Evolutionary conservation across 176 grass and related monocot genomes (phyloP).

Genomic region (Carex myosuroides): DNA sequence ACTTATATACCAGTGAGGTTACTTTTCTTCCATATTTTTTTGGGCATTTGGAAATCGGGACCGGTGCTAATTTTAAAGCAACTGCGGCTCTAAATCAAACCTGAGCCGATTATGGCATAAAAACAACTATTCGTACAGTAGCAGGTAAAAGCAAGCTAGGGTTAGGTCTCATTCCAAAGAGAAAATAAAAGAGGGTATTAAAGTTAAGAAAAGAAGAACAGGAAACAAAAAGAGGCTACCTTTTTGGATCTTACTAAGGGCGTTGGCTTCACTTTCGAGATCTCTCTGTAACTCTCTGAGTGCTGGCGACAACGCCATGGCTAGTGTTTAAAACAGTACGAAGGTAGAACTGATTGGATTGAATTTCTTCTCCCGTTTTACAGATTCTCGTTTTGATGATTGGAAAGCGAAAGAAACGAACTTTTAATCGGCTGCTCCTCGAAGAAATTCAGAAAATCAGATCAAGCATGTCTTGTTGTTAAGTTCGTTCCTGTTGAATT

Average conservation of each 20-base stretch:
- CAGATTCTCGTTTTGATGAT: neutral
- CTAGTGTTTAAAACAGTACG: neutral
- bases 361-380: neutral
- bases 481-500: too few species aligned
- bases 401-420: too few species aligned
- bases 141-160: constrained; percentile 20
- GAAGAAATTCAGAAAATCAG: too few species aligned
- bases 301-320: constrained; percentile 41
- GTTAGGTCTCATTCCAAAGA: neutral
- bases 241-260: constrained; percentile 97
- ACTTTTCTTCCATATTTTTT: neutral
- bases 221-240: constrained; percentile 16
- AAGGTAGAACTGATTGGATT: neutral
- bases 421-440: too few species aligned
- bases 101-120: neutral
- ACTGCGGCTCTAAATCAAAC: neutral
- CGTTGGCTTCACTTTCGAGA: constrained; percentile 69
- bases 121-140: neutral
- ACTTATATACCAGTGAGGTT: neutral
- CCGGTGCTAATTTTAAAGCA: neutral
- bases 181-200: neutral
- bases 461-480: too few species aligned
- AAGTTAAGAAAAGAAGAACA: neutral
- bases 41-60: neutral
- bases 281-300: constrained; percentile 77